These are phyloP conservation scores for Pythium apleroticum DNA, from an alignment of 352 stramenopile species.

Conservation along the genomic window DNA sequence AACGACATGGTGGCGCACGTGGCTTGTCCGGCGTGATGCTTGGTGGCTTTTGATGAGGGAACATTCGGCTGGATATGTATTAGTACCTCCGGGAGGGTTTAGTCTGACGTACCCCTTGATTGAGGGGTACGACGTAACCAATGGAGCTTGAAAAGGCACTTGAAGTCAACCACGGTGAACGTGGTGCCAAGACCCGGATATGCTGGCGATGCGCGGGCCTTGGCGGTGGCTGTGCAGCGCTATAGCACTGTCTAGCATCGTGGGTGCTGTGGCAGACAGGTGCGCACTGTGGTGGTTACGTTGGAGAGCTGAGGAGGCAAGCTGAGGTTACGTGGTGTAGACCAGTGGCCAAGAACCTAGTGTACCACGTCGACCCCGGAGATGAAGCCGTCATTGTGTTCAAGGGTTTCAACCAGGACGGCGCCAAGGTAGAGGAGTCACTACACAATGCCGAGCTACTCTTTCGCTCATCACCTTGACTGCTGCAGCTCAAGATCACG, in stretches of 20 bases:
- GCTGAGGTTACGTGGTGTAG: conserved; percentile 25
- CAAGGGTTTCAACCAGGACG: conserved; percentile 72
- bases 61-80: background rate
- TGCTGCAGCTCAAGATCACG: conserved; percentile 56
- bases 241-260: background rate
- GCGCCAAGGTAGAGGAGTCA: conserved; percentile 34
- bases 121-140: conserved; percentile 7
- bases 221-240: background rate
- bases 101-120: no score
- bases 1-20: conserved; percentile 15
- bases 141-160: conserved; percentile 12
- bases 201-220: background rate
- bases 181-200: background rate
- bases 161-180: background rate
- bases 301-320: background rate
- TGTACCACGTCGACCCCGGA: conserved; percentile 71
- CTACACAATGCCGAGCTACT: background rate
- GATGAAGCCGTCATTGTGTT: conserved; percentile 80
- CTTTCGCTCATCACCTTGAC: background rate
- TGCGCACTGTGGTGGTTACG: background rate
- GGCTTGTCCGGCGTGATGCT: background rate
- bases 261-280: background rate
- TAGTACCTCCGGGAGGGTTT: background rate
- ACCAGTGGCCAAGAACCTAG: conserved; percentile 62
- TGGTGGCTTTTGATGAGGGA: background rate